Base-by-base conservation (phyloP, 179 eudicot species). In the Silene vulgaris region DNA sequence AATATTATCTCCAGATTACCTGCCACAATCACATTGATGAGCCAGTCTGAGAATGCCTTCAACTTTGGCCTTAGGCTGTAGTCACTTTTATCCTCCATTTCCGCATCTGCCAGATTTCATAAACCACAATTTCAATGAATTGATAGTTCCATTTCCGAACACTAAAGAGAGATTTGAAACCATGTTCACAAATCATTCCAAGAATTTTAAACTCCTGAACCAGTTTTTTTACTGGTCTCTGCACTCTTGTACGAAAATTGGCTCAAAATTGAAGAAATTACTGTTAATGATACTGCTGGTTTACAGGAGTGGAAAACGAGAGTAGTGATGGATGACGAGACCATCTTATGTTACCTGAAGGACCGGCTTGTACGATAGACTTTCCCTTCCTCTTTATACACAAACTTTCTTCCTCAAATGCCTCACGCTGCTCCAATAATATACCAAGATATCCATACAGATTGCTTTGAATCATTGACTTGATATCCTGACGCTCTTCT, bases 381-480 rank as follows among this genome's bases (percentile, higher is more conserved):
- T 73, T 80, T 67, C 76, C 75, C 69, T 68, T 77, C 79, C 82
- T 78, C 78, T 76, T 77, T 72, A 69, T 81, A 74, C 35, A 35
- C 80, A 87, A 72, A 72, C 76, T 75, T 79, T 89, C 89, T 78
- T 90, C 97, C 80, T 91, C 92, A 81, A 91, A 88, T 26, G 74
- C 87, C 76, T 91, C 91, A 57, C 91, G 88, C 64, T 82, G 88
- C 84, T 90, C 97, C 29, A 91, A 91, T 66, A 91, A 75, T 73
- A 82, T 64, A 57, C 87, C 86, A 69, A 91, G 89, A 79, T 91
- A 89, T 76, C 76, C 81, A 85, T 87, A 91, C 62, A 87, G 71
- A 82, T 91, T 89, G 75, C 91, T 85, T 78, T 89, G 93, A 75
- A 91, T 90, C 87, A 85, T 84, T 62, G 75, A 82, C 90, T 90